These are phyloP conservation scores for Dactylellina drechsleri DNA, from an alignment of 2,329 filamentous ascomycete genomes.

Conservation along the genomic window DNA sequence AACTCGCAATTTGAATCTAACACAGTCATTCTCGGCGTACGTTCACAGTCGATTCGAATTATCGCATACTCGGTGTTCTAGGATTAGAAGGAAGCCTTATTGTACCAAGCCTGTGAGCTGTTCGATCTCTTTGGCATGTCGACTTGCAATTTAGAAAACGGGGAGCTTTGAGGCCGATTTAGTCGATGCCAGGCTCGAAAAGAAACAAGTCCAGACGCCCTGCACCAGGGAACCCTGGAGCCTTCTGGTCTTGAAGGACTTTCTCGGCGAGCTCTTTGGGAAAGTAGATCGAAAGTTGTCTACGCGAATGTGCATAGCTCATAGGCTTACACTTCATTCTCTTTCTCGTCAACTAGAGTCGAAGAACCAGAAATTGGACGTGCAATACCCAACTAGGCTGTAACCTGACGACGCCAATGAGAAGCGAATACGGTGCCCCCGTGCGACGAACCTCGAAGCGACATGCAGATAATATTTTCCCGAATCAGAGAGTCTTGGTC, in stretches of 20 bases:
- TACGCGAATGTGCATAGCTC: too few species aligned
- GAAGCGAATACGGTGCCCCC: conserved; percentile 49
- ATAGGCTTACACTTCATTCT: conserved; percentile 3
- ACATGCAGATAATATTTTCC: background rate
- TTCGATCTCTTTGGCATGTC: background rate
- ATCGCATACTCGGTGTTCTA: conserved; percentile 32
- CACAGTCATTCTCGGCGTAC: conserved; percentile 4
- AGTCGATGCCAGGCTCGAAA: conserved; percentile 32
- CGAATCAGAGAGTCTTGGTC: background rate
- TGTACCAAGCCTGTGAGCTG: too few species aligned
- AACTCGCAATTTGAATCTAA: conserved; percentile 44
- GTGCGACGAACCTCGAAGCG: conserved; percentile 10
- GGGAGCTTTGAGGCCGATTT: conserved; percentile 8
- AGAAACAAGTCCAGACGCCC: conserved; percentile 42
- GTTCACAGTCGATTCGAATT: background rate
- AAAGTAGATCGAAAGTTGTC: conserved; percentile 31
- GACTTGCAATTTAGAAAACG: conserved; percentile 29
- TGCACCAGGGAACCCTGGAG: conserved; percentile 33
- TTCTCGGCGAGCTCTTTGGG: conserved; percentile 16
- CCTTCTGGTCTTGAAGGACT: conserved; percentile 34
- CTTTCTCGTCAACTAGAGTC: too few species aligned
- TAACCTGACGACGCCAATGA: conserved; percentile 40
- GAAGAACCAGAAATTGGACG: background rate
- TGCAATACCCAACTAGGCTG: too few species aligned
- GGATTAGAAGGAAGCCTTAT: conserved; percentile 44